Percentiles rank a stretch among this genome's conserved stretches.
These are phyloP conservation scores for Phytophthora foliorum DNA, from an alignment of 352 stramenopile genomes.

Conservation along the genomic window DNA sequence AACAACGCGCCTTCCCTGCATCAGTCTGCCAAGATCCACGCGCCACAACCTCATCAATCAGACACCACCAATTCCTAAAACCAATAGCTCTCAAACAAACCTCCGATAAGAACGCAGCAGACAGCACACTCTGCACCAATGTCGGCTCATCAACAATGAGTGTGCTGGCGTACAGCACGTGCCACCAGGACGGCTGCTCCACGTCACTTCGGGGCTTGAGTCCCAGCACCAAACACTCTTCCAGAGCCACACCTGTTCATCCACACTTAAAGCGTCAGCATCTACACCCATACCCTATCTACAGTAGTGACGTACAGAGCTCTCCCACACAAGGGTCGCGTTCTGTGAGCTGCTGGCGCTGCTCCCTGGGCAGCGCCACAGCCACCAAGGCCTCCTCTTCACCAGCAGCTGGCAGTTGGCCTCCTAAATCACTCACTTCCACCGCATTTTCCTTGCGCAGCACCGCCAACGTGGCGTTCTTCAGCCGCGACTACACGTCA, in stretches of 20 bases:
- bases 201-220: slow-evolving; percentile 52
- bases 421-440: slow-evolving; percentile 21
- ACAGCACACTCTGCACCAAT: slow-evolving; percentile 74
- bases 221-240: slow-evolving; percentile 70
- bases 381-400: slow-evolving; percentile 15
- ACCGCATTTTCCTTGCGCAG: slow-evolving; percentile 46
- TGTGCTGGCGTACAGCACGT: slow-evolving; percentile 76
- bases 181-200: slow-evolving; percentile 72
- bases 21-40: slow-evolving; percentile 49
- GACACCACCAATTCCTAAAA: not conserved
- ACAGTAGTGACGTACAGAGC: slow-evolving; percentile 50
- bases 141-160: slow-evolving; percentile 80
- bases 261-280: not conserved
- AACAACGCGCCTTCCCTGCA: slow-evolving; percentile 72
- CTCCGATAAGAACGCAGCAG: slow-evolving; percentile 72
- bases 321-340: slow-evolving; percentile 68
- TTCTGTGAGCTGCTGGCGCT: slow-evolving; percentile 53
- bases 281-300: not conserved
- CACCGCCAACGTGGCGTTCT: slow-evolving; percentile 74
- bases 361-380: slow-evolving; percentile 22
- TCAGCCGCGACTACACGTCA: slow-evolving; percentile 60
- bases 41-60: slow-evolving; percentile 14
- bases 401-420: slow-evolving; percentile 5
- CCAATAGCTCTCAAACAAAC: slow-evolving; percentile 35
- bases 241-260: slow-evolving; percentile 59